Base-by-base conservation (phyloP, 148 eudicot species). In the Persicaria tinctoria region DNA sequence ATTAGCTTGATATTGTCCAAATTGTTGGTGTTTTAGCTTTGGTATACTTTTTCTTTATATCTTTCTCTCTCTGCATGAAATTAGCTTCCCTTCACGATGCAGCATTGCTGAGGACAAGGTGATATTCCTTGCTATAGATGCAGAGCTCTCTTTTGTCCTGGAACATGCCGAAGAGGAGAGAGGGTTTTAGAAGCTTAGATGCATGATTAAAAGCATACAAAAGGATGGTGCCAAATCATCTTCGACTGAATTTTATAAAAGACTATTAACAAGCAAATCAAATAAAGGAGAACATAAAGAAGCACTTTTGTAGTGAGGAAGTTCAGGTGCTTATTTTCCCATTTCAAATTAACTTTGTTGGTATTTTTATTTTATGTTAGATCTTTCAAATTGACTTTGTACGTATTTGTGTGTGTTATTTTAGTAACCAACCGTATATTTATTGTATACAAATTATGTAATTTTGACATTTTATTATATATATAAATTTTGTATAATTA, bases 121-220 rank as follows among this genome's bases (percentile, higher is more conserved):
- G 80, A 91, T 91, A 81, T 93, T 93, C 83, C 98, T 97, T 81
- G 97, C 97, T 55, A 79, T 91, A 80, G 93, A 91, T 84, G 92
- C 87, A 73, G 93, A 91, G 74, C 87, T 91, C 72, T 93, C 90
- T 75, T 91, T 93, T 63, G 85, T 88, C 45, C 87, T 88, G 83
- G 98, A 93, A 87, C 97, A 91, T 86, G 97, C 97, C 54, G 95
- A 88, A 84, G 98, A 88, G 86, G 98, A 93, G 82, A 83, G 83
- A 72, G 83, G 88, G 80, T 91, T 93, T 80, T 88, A 89, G 83
- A 91, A 89, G 82, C 88, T 91, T 59, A 87, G 98, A 82, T 87
- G 91, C 80, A 82, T 89, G 78, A 89, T 91, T 78, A 97, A 89
- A 85, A 89, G 78, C 78, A 89, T 93, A 76, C 89, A 93, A 73